A percentile compares a stretch with the other conserved stretches of the same genome.
phyloP scores from a whole-genome alignment of 139 green algal genomes.

The Zygnema cylindricum region DNA sequence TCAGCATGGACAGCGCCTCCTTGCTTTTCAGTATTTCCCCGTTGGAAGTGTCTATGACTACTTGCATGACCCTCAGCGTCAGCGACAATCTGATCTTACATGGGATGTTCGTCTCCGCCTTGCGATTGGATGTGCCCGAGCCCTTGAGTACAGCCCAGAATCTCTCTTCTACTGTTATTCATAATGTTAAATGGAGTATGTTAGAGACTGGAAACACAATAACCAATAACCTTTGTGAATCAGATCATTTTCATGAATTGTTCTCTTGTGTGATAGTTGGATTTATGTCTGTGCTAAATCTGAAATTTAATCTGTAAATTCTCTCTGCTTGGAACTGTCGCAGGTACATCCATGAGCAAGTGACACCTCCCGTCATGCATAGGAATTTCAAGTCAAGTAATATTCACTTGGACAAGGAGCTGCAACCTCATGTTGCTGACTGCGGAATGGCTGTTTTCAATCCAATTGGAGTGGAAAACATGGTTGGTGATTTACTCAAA shows the following conservation, averaged over 20 bases:
- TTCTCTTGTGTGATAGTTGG: too few species aligned
- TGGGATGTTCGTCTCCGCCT: slow-evolving; percentile 43
- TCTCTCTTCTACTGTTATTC: background rate
- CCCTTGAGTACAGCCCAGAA: slow-evolving; percentile 24
- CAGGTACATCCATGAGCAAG: slow-evolving; percentile 67
- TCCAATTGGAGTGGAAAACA: slow-evolving; percentile 13
- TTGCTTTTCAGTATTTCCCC: slow-evolving; percentile 21
- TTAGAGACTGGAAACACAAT: too few species aligned
- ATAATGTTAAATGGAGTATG: too few species aligned
- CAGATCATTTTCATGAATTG: too few species aligned
- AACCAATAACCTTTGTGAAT: too few species aligned
- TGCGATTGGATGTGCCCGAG: slow-evolving; percentile 24
- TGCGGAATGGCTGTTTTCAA: slow-evolving; percentile 63
- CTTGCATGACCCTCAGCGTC: slow-evolving; percentile 27
- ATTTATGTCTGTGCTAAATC: too few species aligned
- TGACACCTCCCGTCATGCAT: slow-evolving; percentile 60
- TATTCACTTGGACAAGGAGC: slow-evolving; percentile 64
- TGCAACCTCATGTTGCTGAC: slow-evolving; percentile 63
- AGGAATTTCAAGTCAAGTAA: slow-evolving; percentile 67
- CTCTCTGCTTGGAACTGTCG: too few species aligned
- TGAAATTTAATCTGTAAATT: too few species aligned
- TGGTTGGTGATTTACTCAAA: too few species aligned
- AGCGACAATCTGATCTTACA: background rate
- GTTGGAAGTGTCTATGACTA: slow-evolving; percentile 14
- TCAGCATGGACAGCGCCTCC: slow-evolving; percentile 15